Percentiles rank a stretch among this genome's conserved stretches.
These are phyloP conservation scores for Coleophoma eucalyptorum DNA, from an alignment of 2,329 filamentous ascomycete genomes.

Conservation along the genomic window DNA sequence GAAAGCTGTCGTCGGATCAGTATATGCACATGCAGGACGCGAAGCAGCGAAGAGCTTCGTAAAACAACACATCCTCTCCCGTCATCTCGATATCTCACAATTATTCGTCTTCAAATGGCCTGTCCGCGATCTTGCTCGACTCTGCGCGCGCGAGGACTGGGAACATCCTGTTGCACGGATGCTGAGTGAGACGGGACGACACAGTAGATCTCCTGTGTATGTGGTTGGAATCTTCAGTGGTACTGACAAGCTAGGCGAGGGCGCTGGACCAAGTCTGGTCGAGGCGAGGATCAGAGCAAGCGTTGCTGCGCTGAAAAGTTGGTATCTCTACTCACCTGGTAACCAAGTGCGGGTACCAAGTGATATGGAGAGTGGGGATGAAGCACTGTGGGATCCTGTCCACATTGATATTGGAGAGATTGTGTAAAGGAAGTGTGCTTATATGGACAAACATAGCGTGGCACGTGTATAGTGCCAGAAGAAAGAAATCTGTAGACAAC, in stretches of 20 bases:
- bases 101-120: constrained; percentile 85
- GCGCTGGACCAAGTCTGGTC: constrained; percentile 72
- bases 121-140: constrained; percentile 73
- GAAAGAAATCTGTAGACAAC: background rate
- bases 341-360: constrained; percentile 39
- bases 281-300: constrained; percentile 76
- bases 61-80: constrained; percentile 75
- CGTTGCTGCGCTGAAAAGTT: constrained; percentile 82
- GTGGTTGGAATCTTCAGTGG: constrained; percentile 94
- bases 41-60: constrained; percentile 80
- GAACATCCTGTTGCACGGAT: constrained; percentile 82
- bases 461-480: background rate
- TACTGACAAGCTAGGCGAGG: constrained; percentile 87
- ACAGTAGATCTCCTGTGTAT: constrained; percentile 82
- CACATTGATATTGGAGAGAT: constrained; percentile 55
- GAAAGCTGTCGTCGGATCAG: constrained; percentile 75
- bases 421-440: constrained; percentile 25
- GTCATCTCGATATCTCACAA: constrained; percentile 69
- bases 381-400: constrained; percentile 46
- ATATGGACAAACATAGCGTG: constrained; percentile 1
- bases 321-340: constrained; percentile 89
- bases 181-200: constrained; percentile 84
- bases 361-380: constrained; percentile 34
- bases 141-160: constrained; percentile 89
- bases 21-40: constrained; percentile 82